Evolutionary conservation across 2,329 filamentous ascomycete species (phyloP).

Genomic region (Hypoxylon sp.): DNA sequence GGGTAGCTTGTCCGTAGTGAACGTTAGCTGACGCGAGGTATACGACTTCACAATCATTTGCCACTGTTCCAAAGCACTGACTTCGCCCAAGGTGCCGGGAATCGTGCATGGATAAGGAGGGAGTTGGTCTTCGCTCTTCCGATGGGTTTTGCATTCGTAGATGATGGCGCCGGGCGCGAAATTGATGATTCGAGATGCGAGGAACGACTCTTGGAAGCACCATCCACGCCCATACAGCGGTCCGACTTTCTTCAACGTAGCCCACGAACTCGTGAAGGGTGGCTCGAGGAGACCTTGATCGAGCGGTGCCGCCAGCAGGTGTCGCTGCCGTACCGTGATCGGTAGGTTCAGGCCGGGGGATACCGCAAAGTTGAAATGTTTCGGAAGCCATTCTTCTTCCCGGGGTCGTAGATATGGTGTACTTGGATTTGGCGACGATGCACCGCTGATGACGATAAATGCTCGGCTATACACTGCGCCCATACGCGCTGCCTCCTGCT

Average conservation of each 20-base stretch:
- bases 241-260: constrained; percentile 34
- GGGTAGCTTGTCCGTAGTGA: constrained; percentile 34
- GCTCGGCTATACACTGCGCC: constrained; percentile 29
- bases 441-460: constrained; percentile 35
- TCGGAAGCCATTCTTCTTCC: constrained; percentile 35
- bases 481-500: constrained; percentile 34
- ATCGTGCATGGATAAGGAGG: constrained; percentile 31
- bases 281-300: constrained; percentile 36
- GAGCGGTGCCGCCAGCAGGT: constrained; percentile 32
- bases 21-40: constrained; percentile 33
- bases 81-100: constrained; percentile 29
- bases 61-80: constrained; percentile 28
- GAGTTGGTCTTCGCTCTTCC: constrained; percentile 35
- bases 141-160: constrained; percentile 34
- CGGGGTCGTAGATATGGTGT: constrained; percentile 30
- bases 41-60: constrained; percentile 36
- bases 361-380: constrained; percentile 27
- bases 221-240: constrained; percentile 32
- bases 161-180: constrained; percentile 35
- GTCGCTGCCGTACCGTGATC: constrained; percentile 31
- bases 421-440: constrained; percentile 31
- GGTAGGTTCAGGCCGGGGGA: constrained; percentile 26
- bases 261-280: constrained; percentile 33
- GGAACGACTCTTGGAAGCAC: constrained; percentile 38
- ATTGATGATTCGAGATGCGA: constrained; percentile 29